Evolutionary conservation across 352 stramenopile genomes (phyloP).

Genomic region (Phytophthora pluvialis): DNA sequence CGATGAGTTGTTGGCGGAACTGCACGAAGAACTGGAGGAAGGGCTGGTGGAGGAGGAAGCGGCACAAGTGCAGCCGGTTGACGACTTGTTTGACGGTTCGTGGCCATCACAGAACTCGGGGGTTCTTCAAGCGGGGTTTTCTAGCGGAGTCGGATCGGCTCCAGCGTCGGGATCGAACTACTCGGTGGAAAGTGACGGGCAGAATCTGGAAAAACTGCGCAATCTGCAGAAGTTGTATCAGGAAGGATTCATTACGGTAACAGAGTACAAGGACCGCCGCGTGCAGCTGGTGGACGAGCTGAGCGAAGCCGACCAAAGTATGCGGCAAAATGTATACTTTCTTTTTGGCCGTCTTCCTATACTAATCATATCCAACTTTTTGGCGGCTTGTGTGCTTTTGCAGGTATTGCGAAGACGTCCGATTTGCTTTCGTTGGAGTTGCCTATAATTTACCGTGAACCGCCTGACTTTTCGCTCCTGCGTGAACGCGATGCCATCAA

Average conservation of each 20-base stretch:
- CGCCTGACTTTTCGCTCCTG: conserved; percentile 66
- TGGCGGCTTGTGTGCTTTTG: conserved; percentile 4
- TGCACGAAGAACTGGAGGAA: conserved; percentile 27
- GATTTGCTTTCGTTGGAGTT: conserved; percentile 60
- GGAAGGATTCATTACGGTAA: conserved; percentile 85
- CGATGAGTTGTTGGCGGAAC: conserved; percentile 18
- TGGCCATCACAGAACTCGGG: conserved; percentile 19
- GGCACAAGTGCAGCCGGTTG: conserved; percentile 7
- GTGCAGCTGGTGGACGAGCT: conserved; percentile 72
- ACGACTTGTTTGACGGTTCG: conserved; percentile 31
- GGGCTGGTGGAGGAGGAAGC: conserved; percentile 13
- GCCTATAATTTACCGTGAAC: conserved; percentile 66
- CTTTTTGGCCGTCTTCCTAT: too few relatives aligned
- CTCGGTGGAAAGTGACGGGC: conserved; percentile 41
- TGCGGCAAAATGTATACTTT: conserved; percentile 18
- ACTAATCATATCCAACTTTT: conserved; percentile 14
- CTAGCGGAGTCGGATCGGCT: conserved; percentile 1
- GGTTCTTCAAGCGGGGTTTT: not conserved
- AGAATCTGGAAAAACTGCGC: conserved; percentile 64
- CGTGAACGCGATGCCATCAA: conserved; percentile 79
- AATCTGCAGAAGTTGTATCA: conserved; percentile 80
- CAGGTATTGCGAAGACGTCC: conserved; percentile 65
- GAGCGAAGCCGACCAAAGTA: conserved; percentile 64
- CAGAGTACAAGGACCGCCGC: conserved; percentile 75
- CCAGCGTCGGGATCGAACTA: conserved; percentile 15